These are phyloP conservation scores for Globisporangium solare DNA, from an alignment of 352 stramenopile genomes.

Conservation along the genomic window DNA sequence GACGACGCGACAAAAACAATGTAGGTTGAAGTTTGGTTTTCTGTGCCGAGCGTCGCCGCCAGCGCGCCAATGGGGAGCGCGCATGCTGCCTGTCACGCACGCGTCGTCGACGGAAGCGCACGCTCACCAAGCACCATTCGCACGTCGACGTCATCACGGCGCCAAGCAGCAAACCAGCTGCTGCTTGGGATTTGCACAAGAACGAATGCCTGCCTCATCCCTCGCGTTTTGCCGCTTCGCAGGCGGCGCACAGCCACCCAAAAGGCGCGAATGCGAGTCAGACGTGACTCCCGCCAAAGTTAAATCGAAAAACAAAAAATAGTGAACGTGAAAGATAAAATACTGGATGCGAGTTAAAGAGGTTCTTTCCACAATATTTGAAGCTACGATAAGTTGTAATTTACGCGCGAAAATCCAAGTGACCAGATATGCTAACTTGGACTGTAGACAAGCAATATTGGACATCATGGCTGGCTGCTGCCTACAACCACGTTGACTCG, in stretches of 20 bases:
- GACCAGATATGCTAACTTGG: no score
- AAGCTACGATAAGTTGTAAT: no score
- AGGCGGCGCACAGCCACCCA: background rate
- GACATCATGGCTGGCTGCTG: no score
- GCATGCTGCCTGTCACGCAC: background rate
- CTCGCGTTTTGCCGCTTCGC: background rate
- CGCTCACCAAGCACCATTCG: slow-evolving; percentile 3
- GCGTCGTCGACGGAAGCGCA: background rate
- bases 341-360: no score
- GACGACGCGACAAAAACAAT: slow-evolving; percentile 4
- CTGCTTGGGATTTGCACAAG: no score
- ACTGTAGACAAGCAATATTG: no score
- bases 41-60: background rate
- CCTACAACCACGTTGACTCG: slow-evolving; percentile 41
- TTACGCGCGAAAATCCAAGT: no score
- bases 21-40: slow-evolving; percentile 12
- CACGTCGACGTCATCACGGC: background rate
- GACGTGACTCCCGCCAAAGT: background rate
- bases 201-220: background rate
- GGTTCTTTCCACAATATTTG: no score
- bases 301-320: background rate
- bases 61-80: slow-evolving; percentile 3
- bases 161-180: background rate
- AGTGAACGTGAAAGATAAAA: no score
- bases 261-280: background rate